Evolutionary conservation across 139 green algal genomes (phyloP), one percentile per base, ranked within the genome.

Genomic region (Picochlorum sp.): DNA sequence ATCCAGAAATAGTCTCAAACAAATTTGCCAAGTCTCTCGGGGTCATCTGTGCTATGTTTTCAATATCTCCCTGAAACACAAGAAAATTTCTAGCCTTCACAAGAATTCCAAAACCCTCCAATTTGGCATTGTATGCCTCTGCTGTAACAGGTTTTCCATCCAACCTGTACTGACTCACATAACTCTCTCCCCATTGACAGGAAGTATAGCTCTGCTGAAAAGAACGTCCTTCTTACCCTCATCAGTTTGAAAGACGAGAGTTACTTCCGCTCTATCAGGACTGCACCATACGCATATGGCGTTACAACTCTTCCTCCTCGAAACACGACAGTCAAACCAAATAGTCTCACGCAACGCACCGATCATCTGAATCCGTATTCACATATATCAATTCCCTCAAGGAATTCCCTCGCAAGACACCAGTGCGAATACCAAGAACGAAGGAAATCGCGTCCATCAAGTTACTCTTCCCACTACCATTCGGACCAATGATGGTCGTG

Each of bases 361-460:
- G 49, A 59, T 78, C 62, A 34, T 73, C 57, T 13, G 73, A 61
- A 14, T 75, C 78, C 13, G 74, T 79, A 74, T 92, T 85, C 49
- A 65, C 67, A 69, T 97, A 95, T 52, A 99, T 77, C 56, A 99
- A 82, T 72, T 99, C 94, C 45, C 83, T 87, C 16, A 98, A 71
- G 45, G 76, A 62, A 18, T 61, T 75, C 18, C 90, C 92, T 26
- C 90, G 74, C 44, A 86, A 81, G 32, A 80, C 85, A n/a, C 75
- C 64, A 4, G 90, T 94, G 8, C 71, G 77, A 24, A 98, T 86
- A 41, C 94, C 94, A 57, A 98, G 80, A 20, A 99, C 94, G 75
- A 99, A 99, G 73, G 79, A 91, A 66, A 98, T 97, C 23, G 94
- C 92, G 61, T 99, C 94, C 93, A 98, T 98, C 2, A 99, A 72